Conservation (phyloP, 495 filamentous ascomycete genomes). For the Immersiella caudata region DNA sequence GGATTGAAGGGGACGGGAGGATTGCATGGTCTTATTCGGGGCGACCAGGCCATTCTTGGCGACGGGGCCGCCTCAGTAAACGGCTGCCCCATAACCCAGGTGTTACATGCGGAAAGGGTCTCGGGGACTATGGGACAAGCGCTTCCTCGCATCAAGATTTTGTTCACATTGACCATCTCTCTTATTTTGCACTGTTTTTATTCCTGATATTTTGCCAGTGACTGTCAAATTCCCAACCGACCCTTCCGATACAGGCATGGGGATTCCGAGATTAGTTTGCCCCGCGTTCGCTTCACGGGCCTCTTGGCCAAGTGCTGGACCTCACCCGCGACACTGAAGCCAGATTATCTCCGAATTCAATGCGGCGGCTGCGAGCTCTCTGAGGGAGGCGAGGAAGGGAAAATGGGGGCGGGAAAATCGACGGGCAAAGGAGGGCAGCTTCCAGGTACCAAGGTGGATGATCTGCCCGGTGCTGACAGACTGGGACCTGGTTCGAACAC, state of each 20-base stretch:
- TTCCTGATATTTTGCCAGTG: background rate
- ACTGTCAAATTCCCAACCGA: background rate
- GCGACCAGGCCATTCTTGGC: constrained; percentile 12
- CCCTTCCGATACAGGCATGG: background rate
- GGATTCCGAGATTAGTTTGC: background rate
- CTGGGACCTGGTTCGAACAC: constrained; percentile 6
- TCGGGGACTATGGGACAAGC: background rate
- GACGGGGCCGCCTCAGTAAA: background rate
- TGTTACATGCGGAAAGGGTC: constrained; percentile 9
- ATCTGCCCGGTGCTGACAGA: background rate
- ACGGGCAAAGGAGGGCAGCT: background rate
- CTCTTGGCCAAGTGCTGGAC: background rate
- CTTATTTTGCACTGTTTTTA: background rate
- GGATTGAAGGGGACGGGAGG: constrained; percentile 14
- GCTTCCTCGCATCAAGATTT: background rate
- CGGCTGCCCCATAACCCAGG: background rate
- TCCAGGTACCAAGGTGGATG: background rate
- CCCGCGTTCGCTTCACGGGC: constrained; percentile 4
- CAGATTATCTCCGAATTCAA: constrained; percentile 1
- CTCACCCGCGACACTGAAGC: background rate
- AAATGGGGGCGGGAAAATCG: background rate
- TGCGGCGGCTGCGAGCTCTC: background rate
- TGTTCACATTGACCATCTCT: background rate
- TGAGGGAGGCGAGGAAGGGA: background rate
- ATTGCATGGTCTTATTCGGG: constrained; percentile 19